A percentile compares a stretch with the other conserved stretches of the same genome.
Conservation (phyloP, 2,329 filamentous ascomycete genomes). For the Phoma sp. region DNA sequence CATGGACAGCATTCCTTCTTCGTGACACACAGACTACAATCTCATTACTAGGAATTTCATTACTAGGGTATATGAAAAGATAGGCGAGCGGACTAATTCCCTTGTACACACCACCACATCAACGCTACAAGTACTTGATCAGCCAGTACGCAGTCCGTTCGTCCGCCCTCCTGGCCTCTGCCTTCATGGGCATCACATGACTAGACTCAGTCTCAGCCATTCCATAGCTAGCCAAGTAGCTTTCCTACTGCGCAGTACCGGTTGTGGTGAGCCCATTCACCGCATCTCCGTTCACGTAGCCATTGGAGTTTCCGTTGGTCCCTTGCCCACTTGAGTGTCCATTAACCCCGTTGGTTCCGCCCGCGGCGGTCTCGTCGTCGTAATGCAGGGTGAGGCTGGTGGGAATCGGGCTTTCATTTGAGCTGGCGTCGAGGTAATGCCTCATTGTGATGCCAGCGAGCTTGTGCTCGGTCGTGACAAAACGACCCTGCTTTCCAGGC, state of each 20-base stretch:
- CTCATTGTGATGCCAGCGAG: conserved; percentile 58
- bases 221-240: neutral
- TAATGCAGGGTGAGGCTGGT: conserved; percentile 38
- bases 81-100: neutral
- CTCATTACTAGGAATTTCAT: neutral
- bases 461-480: conserved; percentile 54
- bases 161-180: neutral
- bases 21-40: no score
- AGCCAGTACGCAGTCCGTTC: neutral
- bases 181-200: neutral
- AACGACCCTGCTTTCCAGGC: conserved; percentile 44
- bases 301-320: conserved; percentile 14
- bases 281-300: conserved; percentile 13
- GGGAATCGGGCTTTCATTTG: conserved; percentile 55
- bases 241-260: conserved; percentile 2
- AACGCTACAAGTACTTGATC: conserved; percentile 1
- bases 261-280: conserved; percentile 16
- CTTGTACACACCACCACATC: neutral
- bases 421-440: conserved; percentile 58
- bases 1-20: neutral
- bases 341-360: conserved; percentile 22
- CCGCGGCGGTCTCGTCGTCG: conserved; percentile 27
- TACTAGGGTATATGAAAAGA: conserved; percentile 6
- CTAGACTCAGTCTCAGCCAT: neutral
- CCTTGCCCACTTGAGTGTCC: conserved; percentile 15